Percentiles rank a stretch among this genome's conserved stretches.
Conservation (phyloP, 164 flowering plant genomes). For the Tetrastigma voinierianum region DNA sequence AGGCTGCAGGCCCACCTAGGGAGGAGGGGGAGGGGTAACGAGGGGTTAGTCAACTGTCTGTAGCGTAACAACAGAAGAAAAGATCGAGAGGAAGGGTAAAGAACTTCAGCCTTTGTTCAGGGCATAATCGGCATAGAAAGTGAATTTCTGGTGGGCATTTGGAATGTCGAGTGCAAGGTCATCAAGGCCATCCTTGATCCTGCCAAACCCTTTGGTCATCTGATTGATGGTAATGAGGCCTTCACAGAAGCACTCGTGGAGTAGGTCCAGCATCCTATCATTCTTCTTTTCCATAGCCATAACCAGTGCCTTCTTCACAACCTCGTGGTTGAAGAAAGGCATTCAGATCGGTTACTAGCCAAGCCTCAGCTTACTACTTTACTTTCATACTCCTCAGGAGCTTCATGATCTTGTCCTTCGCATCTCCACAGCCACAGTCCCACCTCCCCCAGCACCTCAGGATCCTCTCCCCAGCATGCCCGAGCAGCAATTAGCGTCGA, state of each 20-base stretch:
- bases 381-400: slow-evolving; percentile 86
- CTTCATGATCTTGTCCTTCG: slow-evolving; percentile 89
- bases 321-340: slow-evolving; percentile 98
- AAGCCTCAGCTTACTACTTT: slow-evolving; percentile 86
- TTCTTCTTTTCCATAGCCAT: slow-evolving; percentile 99
- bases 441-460: slow-evolving; percentile 99
- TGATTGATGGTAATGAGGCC: slow-evolving; percentile 91
- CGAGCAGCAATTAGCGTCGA: slow-evolving; percentile 75
- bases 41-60: slow-evolving; percentile 10
- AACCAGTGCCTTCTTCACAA: slow-evolving; percentile 90
- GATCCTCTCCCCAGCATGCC: slow-evolving; percentile 97
- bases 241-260: slow-evolving; percentile 76
- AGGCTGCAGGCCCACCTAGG: slow-evolving; percentile 22
- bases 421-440: slow-evolving; percentile 99
- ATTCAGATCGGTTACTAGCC: slow-evolving; percentile 91
- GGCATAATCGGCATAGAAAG: slow-evolving; percentile 61
- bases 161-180: slow-evolving; percentile 97
- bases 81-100: slow-evolving; percentile 55
- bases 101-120: slow-evolving; percentile 74
- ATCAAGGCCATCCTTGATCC: slow-evolving; percentile 78
- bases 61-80: slow-evolving; percentile 15
- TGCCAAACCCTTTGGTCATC: slow-evolving; percentile 86
- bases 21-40: too few relatives aligned
- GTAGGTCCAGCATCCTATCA: slow-evolving; percentile 78
- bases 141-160: slow-evolving; percentile 76